A percentile compares a stretch with the other conserved stretches of the same genome.
phyloP scores from a whole-genome alignment of 352 stramenopile species.

The Globisporangium paroecandrum region DNA sequence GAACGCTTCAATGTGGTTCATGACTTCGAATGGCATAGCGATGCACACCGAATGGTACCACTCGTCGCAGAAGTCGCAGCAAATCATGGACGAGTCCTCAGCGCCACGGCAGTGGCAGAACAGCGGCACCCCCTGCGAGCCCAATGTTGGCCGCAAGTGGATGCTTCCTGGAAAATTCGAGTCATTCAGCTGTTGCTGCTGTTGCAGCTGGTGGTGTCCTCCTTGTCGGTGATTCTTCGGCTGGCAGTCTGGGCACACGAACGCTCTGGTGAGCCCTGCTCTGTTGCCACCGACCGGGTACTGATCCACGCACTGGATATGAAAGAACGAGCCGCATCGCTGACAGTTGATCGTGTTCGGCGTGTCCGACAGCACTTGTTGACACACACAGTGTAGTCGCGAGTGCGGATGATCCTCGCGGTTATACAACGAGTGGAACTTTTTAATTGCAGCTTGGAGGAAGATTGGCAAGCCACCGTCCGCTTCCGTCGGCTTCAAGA shows the following conservation, averaged over 20 bases:
- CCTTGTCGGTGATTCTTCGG: conserved; percentile 7
- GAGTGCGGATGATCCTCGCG: conserved; percentile 22
- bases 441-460: conserved; percentile 39
- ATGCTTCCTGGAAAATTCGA: conserved; percentile 7
- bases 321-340: conserved; percentile 50
- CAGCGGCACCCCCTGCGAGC: conserved; percentile 27
- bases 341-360: conserved; percentile 46
- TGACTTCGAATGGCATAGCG: conserved; percentile 43
- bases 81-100: conserved; percentile 80
- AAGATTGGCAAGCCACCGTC: conserved; percentile 39
- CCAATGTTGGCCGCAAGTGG: conserved; percentile 17
- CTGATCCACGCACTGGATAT: conserved; percentile 48
- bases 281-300: not conserved
- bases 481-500: conserved; percentile 44
- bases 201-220: conserved; percentile 1
- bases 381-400: conserved; percentile 60
- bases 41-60: conserved; percentile 82
- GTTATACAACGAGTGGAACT: conserved; percentile 19
- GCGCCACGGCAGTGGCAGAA: conserved; percentile 72
- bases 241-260: conserved; percentile 25
- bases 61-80: conserved; percentile 85
- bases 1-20: conserved; percentile 69
- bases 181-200: conserved; percentile 1
- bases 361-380: conserved; percentile 61
- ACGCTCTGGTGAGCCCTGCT: conserved; percentile 9